Conservation (phyloP, 441 rosid genomes). For the Daphne laureola region DNA sequence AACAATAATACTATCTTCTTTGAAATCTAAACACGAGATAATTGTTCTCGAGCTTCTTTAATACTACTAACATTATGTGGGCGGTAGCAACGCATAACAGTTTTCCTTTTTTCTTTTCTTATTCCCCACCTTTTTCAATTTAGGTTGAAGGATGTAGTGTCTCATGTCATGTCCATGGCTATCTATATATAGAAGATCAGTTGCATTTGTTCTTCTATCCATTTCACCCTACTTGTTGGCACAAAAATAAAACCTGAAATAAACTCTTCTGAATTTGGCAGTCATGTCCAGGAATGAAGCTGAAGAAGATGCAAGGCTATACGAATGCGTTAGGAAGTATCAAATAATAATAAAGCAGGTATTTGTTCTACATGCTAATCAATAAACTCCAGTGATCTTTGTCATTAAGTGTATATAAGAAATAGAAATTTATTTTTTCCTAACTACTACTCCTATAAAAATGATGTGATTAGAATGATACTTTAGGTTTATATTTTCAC, state of each 20-base stretch:
- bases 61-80: too few species aligned
- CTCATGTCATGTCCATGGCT: slow-evolving; percentile 9
- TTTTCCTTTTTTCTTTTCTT: too few species aligned
- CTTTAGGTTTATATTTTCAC: not conserved
- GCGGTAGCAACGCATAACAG: too few species aligned
- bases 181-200: slow-evolving; percentile 7
- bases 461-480: not conserved
- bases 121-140: too few species aligned
- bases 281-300: slow-evolving; percentile 22
- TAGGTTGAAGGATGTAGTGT: too few species aligned
- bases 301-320: slow-evolving; percentile 31
- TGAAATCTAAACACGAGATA: too few species aligned
- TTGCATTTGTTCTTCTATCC: not conserved
- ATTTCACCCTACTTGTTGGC: too few species aligned
- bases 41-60: too few species aligned
- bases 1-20: too few species aligned
- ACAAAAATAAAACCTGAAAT: not conserved
- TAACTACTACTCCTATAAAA: too few species aligned
- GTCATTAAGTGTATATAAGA: not conserved
- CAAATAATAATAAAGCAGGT: slow-evolving; percentile 33
- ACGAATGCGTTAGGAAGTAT: slow-evolving; percentile 30
- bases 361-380: not conserved
- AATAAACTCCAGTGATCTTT: not conserved
- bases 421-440: too few species aligned
- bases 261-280: not conserved